A percentile compares a stretch with the other conserved stretches of the same genome.
These are phyloP conservation scores for Calocybe gangraenosa DNA, from an alignment of 768 basidiomycete genomes.

Conservation along the genomic window DNA sequence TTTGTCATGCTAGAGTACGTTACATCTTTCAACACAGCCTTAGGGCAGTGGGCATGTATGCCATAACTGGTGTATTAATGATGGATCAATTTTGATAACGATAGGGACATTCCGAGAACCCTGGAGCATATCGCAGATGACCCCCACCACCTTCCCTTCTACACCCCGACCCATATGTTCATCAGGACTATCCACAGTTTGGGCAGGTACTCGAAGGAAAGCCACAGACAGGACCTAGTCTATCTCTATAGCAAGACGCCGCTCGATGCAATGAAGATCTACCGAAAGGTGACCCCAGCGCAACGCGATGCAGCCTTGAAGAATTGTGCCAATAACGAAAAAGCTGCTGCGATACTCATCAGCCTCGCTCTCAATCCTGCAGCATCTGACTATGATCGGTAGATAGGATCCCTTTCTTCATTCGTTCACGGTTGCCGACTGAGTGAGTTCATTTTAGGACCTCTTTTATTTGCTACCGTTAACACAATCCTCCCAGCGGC, in stretches of 20 bases:
- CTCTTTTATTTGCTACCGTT: too few relatives aligned
- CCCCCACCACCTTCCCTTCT: conserved; percentile 9
- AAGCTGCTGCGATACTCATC: neutral
- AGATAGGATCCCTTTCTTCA: too few relatives aligned
- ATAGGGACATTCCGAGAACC: conserved; percentile 7
- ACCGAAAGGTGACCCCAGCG: conserved; percentile 4
- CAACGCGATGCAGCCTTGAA: conserved; percentile 3
- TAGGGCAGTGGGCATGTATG: neutral
- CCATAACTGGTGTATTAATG: neutral
- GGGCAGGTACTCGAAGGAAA: conserved; percentile 1
- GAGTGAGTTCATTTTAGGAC: too few relatives aligned
- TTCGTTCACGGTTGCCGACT: too few relatives aligned
- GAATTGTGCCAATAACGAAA: conserved; percentile 6
- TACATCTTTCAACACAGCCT: neutral
- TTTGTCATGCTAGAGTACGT: conserved; percentile 10
- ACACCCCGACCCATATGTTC: conserved; percentile 7
- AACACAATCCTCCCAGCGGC: too few relatives aligned
- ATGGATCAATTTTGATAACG: conserved; percentile 1
- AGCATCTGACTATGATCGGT: too few relatives aligned
- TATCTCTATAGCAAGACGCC: conserved; percentile 5
- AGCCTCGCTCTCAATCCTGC: neutral
- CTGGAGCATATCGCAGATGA: conserved; percentile 1
- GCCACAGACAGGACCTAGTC: conserved; percentile 9
- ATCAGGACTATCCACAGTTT: conserved; percentile 8
- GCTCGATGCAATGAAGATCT: conserved; percentile 8